These are phyloP conservation scores for Leccinum disarticulatum DNA, from an alignment of 768 basidiomycete genomes.

Conservation along the genomic window DNA sequence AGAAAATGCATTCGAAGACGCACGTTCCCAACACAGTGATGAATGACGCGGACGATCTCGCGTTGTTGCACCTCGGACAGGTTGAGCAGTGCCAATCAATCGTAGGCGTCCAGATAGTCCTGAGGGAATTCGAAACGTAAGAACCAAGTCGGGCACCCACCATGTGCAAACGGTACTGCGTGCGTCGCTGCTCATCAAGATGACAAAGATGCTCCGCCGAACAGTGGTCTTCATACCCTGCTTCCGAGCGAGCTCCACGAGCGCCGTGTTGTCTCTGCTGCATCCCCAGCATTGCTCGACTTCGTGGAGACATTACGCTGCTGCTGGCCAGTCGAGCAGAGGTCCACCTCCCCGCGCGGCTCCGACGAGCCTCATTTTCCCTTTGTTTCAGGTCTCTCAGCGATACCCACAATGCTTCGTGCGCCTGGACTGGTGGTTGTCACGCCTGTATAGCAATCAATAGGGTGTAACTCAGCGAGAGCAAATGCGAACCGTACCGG, in stretches of 20 bases:
- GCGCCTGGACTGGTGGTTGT: constrained; percentile 78
- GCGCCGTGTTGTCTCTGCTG: constrained; percentile 37
- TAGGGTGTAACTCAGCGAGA: neutral
- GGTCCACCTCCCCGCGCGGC: constrained; percentile 96
- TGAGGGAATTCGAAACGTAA: constrained; percentile 30
- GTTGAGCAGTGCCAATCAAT: constrained; percentile 79
- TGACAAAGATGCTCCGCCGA: constrained; percentile 85
- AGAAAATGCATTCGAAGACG: constrained; percentile 20
- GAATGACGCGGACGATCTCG: constrained; percentile 85
- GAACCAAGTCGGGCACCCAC: neutral
- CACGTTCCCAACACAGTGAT: constrained; percentile 93
- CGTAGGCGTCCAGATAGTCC: constrained; percentile 97
- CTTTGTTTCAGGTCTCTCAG: constrained; percentile 85
- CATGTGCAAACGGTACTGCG: constrained; percentile 22
- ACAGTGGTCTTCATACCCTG: constrained; percentile 99
- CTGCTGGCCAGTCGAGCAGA: constrained; percentile 61
- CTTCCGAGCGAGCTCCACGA: constrained; percentile 81
- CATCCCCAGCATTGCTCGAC: constrained; percentile 26
- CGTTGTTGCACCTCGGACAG: constrained; percentile 90
- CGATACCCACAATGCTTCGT: constrained; percentile 64
- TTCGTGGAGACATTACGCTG: constrained; percentile 34
- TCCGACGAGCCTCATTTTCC: constrained; percentile 99
- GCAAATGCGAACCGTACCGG: constrained; percentile 43
- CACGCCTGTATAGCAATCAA: constrained; percentile 56
- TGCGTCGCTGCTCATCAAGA: constrained; percentile 91